A percentile compares a stretch with the other conserved stretches of the same genome.
Evolutionary conservation across 2,329 filamentous ascomycete genomes (phyloP).

Genomic region (Rutstroemia sp.): DNA sequence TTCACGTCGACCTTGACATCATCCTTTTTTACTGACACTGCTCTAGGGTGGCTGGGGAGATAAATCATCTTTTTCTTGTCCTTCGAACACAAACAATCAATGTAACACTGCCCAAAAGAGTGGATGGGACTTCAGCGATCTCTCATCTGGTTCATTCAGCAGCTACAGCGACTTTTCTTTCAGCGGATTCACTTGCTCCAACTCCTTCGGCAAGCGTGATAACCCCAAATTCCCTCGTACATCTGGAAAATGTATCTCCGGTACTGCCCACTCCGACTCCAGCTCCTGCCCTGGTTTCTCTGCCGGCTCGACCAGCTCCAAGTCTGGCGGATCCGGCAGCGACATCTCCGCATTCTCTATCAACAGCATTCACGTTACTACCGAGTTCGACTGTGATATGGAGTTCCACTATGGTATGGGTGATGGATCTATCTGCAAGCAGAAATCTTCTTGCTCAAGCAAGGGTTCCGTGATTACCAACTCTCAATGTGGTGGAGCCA

Average conservation of each 20-base stretch:
- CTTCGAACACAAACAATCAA: conserved; percentile 66
- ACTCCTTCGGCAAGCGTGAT: conserved; percentile 54
- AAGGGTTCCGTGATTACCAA: conserved; percentile 68
- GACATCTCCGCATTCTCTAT: conserved; percentile 59
- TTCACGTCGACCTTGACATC: not conserved
- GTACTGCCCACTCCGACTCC: conserved; percentile 38
- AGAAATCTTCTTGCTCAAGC: conserved; percentile 59
- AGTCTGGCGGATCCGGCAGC: conserved; percentile 26
- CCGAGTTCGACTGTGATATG: conserved; percentile 69
- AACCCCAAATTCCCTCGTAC: conserved; percentile 31
- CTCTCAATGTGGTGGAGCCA: conserved; percentile 87
- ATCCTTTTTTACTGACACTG: conserved; percentile 12
- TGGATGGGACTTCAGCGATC: conserved; percentile 66
- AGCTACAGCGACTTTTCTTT: conserved; percentile 68
- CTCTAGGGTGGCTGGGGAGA: conserved; percentile 38
- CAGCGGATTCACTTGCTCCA: conserved; percentile 62
- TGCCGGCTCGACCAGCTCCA: conserved; percentile 32
- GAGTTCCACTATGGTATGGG: conserved; percentile 85
- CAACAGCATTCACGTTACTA: conserved; percentile 62
- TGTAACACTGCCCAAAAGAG: conserved; percentile 62
- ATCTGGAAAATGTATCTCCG: conserved; percentile 51
- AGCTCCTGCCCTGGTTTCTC: conserved; percentile 50
- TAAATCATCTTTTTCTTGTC: conserved; percentile 53
- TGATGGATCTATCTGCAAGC: conserved; percentile 75
- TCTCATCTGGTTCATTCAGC: conserved; percentile 53